Evolutionary conservation across 805 yeast species (phyloP), one percentile per base, ranked within the genome.

Genomic region (Trichomonascus vanleenenianus): DNA sequence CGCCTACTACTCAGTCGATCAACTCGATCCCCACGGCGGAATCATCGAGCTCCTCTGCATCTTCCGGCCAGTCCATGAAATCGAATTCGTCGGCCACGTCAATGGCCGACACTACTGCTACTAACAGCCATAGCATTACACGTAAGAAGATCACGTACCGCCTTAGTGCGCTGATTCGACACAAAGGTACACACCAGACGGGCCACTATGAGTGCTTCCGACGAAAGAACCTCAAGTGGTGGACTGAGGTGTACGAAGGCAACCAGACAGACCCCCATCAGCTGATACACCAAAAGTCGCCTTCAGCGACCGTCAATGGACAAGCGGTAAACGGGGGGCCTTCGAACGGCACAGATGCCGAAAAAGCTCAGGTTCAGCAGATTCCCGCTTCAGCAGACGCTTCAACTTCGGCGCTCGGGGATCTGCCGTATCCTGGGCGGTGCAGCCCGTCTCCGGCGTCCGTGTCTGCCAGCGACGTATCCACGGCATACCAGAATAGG

Each of bases 151-250:
- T 65, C 49, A 72, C 66, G 35, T 88, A 85, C 60, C 68, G 69
- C 49, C 69, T 93, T 32, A 75, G 73, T 50, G 83, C 96, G 0
- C 67, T 86, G 50, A 79, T 93, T 15, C 75, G 88, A 52, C 97
- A 93, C 60, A 78, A 81, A 39, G 98, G 98, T 0, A 79, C 91
- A 1, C 97, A 89, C 62, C 74, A 80, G 16, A 76, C 79, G 38
- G 97, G 97, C 1, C 97, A 89, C 59, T 89, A 88, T 60, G 95
- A 89, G 56, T 85, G 96, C 56, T 86, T 78, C 60, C 80, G 84
- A 50, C 79, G 78, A 40, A 89, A 88, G 59, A 58, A 62, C 45
- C 48, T 55, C 30, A 44, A 36, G 7, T 56, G 53, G 49, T 59
- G 63, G 63, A 15, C 33, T 4, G 27, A 22, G 27, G 27, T 22